Conservation (phyloP, 73 alveolate species). For the Paramecium sonneborni region DNA sequence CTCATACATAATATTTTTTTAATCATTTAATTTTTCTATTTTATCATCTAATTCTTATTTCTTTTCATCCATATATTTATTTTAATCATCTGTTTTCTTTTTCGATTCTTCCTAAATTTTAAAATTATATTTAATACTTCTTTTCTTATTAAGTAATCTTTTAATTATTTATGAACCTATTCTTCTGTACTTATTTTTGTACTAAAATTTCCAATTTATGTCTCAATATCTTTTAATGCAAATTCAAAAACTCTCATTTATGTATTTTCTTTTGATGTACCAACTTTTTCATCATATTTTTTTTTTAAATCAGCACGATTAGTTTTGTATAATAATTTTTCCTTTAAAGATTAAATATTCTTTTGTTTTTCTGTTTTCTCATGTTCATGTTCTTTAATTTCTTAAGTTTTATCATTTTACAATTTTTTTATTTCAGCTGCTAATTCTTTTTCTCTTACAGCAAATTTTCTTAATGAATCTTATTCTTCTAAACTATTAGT, state of each 20-base stretch:
- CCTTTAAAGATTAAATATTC: constrained; percentile 63
- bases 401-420: constrained; percentile 47
- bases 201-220: constrained; percentile 11
- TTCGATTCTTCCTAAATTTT: constrained; percentile 53
- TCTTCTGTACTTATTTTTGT: constrained; percentile 55
- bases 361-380: constrained; percentile 40
- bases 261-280: constrained; percentile 59
- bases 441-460: constrained; percentile 58
- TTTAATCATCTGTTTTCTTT: constrained; percentile 25
- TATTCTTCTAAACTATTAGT: constrained; percentile 62
- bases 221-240: constrained; percentile 49
- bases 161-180: constrained; percentile 63
- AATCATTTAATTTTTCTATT: constrained; percentile 47
- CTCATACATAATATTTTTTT: constrained; percentile 37
- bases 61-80: constrained; percentile 38
- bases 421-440: constrained; percentile 56
- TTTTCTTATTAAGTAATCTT: constrained; percentile 41
- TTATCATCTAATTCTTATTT: constrained; percentile 50
- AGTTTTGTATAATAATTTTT: constrained; percentile 56
- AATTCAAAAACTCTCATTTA: constrained; percentile 55
- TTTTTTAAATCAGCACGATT: constrained; percentile 62
- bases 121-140: constrained; percentile 9
- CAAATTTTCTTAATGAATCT: constrained; percentile 60
- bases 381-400: constrained; percentile 54
- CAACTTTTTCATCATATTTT: constrained; percentile 61